Evolutionary conservation across 345 rosid species (phyloP), one percentile per base, ranked within the genome.

Genomic region (Eucalyptus regnans): DNA sequence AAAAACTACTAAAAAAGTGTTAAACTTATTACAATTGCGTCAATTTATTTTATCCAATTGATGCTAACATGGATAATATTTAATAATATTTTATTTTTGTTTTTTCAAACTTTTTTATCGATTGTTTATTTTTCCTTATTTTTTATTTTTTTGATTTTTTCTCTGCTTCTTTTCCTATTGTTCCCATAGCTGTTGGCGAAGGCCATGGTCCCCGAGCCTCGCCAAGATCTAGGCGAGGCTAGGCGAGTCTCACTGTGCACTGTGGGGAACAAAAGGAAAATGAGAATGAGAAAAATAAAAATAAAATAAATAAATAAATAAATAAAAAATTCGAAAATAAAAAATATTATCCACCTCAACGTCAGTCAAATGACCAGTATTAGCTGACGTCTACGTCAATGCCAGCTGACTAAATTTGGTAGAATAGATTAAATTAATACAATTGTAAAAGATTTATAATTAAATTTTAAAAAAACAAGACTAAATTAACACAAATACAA

Each of bases 341-440:
- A 1, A 52, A 3, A 52, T 0, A 52, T 8, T 52, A 18, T 52
- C 3, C 0, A 52, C 0, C 0, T 20, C 2, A 52, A 52, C 5
- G 7, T 18, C 1, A 52, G 1, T 0, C 2, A 52, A 52, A 52
- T 1, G 2, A 2, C 23, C 1, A 18, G 0, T 52, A 52, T 4
- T 4, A 52, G 3, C 0, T 3, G 0, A 0, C 58, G 7, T 52
- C 2, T 10, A 52, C 1, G 0, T 52, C 0, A 52, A 52, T 0
- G 0, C 0, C 0, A 0, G 58, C 0, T 0, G 1, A 18, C 1
- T 0, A 52, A 52, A 18, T 52, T 52, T 52, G 58, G 7, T 18
- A 0, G 4, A 52, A 52, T 18, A 1, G 0, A 52, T 52, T 52
- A 52, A 52, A 52, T 18, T 52, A 52, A 0, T 52, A 52, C 4